Conservation (phyloP, 345 rosid species). For the Citrus sinensis region DVS_A1.0 CM039164.1:666001-666500, state of each 20-base stretch:
- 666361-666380: slow-evolving; percentile 24
- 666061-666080: slow-evolving; percentile 95
- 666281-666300: slow-evolving; percentile 22
- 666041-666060: slow-evolving; percentile 79
- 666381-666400: slow-evolving; percentile 5
- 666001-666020: background rate
- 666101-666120: slow-evolving; percentile 64
- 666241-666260: slow-evolving; percentile 38
- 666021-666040: slow-evolving; percentile 33
- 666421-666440: background rate
- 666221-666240: slow-evolving; percentile 51
- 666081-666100: slow-evolving; percentile 90
- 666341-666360: slow-evolving; percentile 15
- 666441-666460: background rate
- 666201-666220: slow-evolving; percentile 53
- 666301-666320: slow-evolving; percentile 26
- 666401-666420: slow-evolving; percentile 6
- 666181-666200: slow-evolving; percentile 78
- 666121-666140: slow-evolving; percentile 76
- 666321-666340: slow-evolving; percentile 15
- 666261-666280: slow-evolving; percentile 59
- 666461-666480: slow-evolving; percentile 10
- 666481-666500: background rate
- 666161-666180: slow-evolving; percentile 54
- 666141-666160: slow-evolving; percentile 94